These are phyloP conservation scores for Gaeumannomyces sp. DNA, from an alignment of 2,329 filamentous ascomycete species.

Conservation along the genomic window DNA sequence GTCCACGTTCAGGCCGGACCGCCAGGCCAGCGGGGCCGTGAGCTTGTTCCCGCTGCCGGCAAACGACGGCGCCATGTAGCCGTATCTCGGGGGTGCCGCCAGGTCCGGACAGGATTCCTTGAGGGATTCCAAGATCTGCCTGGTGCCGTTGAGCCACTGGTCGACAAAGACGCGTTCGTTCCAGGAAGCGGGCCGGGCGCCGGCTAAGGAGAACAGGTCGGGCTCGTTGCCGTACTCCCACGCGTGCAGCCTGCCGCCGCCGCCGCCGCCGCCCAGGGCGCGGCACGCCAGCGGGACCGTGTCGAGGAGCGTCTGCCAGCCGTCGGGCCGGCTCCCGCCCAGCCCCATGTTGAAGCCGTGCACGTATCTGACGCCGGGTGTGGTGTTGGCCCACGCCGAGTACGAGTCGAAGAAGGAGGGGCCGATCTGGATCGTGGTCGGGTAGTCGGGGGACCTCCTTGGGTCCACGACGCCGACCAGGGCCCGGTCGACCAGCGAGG, in stretches of 20 bases:
- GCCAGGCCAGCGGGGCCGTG: slow-evolving; percentile 43
- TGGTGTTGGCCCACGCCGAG: slow-evolving; percentile 33
- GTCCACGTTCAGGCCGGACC: slow-evolving; percentile 45
- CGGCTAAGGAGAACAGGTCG: slow-evolving; percentile 49
- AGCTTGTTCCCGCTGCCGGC: slow-evolving; percentile 45
- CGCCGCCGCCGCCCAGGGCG: too few relatives aligned
- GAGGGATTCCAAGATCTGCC: slow-evolving; percentile 39
- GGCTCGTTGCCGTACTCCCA: slow-evolving; percentile 64
- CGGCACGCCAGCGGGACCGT: slow-evolving; percentile 52
- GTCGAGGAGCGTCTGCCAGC: slow-evolving; percentile 44
- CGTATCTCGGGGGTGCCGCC: slow-evolving; percentile 29
- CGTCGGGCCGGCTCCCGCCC: slow-evolving; percentile 42
- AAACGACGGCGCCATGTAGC: slow-evolving; percentile 54
- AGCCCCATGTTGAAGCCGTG: slow-evolving; percentile 57
- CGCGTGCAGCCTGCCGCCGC: slow-evolving; percentile 33
- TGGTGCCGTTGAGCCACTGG: slow-evolving; percentile 52
- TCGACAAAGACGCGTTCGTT: slow-evolving; percentile 47
- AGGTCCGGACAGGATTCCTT: slow-evolving; percentile 44
- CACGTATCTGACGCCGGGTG: slow-evolving; percentile 44
- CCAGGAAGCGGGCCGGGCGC: slow-evolving; percentile 41
- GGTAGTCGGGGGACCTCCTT: slow-evolving; percentile 49
- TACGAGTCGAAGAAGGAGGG: slow-evolving; percentile 60
- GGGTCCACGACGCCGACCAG: slow-evolving; percentile 47
- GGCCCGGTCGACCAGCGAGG: slow-evolving; percentile 38
- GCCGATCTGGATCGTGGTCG: slow-evolving; percentile 53